phyloP scores from a whole-genome alignment of 805 yeast species.

The Brettanomyces nanus region DNA sequence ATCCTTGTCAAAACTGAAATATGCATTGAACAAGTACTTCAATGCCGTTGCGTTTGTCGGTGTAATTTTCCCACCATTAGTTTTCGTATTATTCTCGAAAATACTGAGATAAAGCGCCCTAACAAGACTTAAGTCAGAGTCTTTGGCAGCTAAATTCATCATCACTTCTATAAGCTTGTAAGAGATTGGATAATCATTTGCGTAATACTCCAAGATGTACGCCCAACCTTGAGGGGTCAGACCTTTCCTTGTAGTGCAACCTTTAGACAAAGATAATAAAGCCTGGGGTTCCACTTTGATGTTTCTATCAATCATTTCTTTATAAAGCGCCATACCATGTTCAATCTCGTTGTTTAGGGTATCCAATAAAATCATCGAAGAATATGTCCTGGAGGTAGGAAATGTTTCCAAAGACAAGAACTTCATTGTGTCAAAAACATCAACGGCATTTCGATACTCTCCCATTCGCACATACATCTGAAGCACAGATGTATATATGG shows the following conservation, averaged over 20 bases:
- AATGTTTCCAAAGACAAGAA: conserved; percentile 57
- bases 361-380: conserved; percentile 61
- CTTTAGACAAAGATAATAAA: conserved; percentile 53
- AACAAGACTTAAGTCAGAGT: conserved; percentile 67
- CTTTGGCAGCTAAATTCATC: conserved; percentile 68
- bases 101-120: conserved; percentile 50
- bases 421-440: conserved; percentile 78
- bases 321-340: conserved; percentile 65
- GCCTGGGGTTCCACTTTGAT: conserved; percentile 34
- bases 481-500: conserved; percentile 48
- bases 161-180: conserved; percentile 52
- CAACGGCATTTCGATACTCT: conserved; percentile 54
- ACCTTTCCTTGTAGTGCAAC: conserved; percentile 49
- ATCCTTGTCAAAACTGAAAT: conserved; percentile 14
- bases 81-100: conserved; percentile 17
- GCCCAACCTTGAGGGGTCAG: conserved; percentile 65
- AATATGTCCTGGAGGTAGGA: conserved; percentile 64
- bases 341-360: conserved; percentile 58
- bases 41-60: conserved; percentile 19
- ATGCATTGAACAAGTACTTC: conserved; percentile 38
- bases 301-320: conserved; percentile 45
- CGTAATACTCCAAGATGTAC: conserved; percentile 57
- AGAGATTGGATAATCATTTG: conserved; percentile 26
- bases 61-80: conserved; percentile 7
- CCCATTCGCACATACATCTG: conserved; percentile 49